A percentile compares a stretch with the other conserved stretches of the same genome.
phyloP scores from a whole-genome alignment of 805 yeast genomes.

The Suhomyces tanzawaensis region DNA sequence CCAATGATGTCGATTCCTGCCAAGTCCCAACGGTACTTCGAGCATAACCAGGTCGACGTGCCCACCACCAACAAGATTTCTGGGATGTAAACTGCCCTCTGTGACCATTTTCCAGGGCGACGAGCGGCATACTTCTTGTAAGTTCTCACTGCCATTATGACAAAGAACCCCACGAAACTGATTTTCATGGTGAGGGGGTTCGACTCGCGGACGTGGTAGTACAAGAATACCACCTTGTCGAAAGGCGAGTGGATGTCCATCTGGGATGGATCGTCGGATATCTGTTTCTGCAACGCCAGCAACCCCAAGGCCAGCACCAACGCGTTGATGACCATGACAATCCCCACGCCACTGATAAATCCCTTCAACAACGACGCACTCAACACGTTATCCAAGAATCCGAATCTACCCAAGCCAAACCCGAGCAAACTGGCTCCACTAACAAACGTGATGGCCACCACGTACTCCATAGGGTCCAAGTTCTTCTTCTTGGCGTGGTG shows the following conservation, averaged over 20 bases:
- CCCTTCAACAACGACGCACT: slow-evolving; percentile 42
- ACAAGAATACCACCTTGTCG: slow-evolving; percentile 61
- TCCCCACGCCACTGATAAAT: slow-evolving; percentile 43
- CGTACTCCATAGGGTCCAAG: slow-evolving; percentile 46
- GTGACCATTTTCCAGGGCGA: slow-evolving; percentile 11
- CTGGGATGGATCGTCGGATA: slow-evolving; percentile 31
- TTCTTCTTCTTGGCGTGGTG: slow-evolving; percentile 32
- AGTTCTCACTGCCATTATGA: slow-evolving; percentile 42
- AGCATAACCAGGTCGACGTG: slow-evolving; percentile 53
- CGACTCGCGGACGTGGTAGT: slow-evolving; percentile 42
- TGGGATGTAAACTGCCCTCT: slow-evolving; percentile 65
- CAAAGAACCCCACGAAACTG: slow-evolving; percentile 53
- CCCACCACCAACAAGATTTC: slow-evolving; percentile 80
- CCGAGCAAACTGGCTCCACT: slow-evolving; percentile 72
- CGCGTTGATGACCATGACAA: slow-evolving; percentile 57
- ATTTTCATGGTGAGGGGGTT: slow-evolving; percentile 63
- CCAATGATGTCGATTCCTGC: slow-evolving; percentile 72
- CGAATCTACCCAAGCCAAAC: slow-evolving; percentile 52
- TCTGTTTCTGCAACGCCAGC: slow-evolving; percentile 38
- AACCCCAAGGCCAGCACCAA: slow-evolving; percentile 72
- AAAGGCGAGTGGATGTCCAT: slow-evolving; percentile 57
- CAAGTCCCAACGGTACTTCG: slow-evolving; percentile 44
- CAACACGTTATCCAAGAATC: slow-evolving; percentile 39
- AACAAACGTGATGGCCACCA: slow-evolving; percentile 66
- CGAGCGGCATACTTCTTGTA: slow-evolving; percentile 31